phyloP scores from a whole-genome alignment of 2,329 filamentous ascomycete species.

The Aspergillus puulaauensis region DNA sequence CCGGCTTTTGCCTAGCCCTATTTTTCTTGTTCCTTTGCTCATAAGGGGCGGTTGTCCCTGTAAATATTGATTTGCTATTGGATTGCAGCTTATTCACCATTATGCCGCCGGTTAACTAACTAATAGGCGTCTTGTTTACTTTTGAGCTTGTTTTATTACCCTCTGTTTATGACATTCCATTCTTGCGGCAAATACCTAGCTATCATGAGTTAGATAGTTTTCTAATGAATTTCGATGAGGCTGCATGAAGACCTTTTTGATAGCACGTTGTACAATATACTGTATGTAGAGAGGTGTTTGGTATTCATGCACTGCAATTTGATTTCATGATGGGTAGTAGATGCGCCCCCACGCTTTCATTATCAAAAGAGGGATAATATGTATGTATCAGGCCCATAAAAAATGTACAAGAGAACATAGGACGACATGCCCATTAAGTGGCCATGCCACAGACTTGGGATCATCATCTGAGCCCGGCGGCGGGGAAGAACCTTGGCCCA shows the following conservation, averaged over 20 bases:
- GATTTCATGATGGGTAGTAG: neutral
- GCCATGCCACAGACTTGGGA: too few relatives aligned
- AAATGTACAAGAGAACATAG: neutral
- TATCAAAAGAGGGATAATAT: neutral
- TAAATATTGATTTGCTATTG: slow-evolving; percentile 20
- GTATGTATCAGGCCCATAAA: neutral
- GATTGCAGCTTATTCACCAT: slow-evolving; percentile 12
- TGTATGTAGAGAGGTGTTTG: neutral
- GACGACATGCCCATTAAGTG: neutral
- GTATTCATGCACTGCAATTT: neutral
- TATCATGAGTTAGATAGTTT: neutral
- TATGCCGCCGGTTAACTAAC: neutral
- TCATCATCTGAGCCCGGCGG: slow-evolving; percentile 57
- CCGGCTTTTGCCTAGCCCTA: slow-evolving; percentile 6
- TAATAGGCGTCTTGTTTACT: neutral
- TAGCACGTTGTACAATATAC: neutral
- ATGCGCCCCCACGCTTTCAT: neutral
- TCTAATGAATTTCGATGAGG: slow-evolving; percentile 2
- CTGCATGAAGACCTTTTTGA: neutral
- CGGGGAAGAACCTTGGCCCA: slow-evolving; percentile 80
- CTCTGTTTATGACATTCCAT: neutral
- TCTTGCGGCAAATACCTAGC: neutral
- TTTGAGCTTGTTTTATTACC: slow-evolving; percentile 11
- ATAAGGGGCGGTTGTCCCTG: slow-evolving; percentile 12
- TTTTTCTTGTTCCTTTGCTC: slow-evolving; percentile 8